These are phyloP conservation scores for Isatis lusitanica DNA, from an alignment of 441 rosid genomes.

Conservation along the genomic window DNA sequence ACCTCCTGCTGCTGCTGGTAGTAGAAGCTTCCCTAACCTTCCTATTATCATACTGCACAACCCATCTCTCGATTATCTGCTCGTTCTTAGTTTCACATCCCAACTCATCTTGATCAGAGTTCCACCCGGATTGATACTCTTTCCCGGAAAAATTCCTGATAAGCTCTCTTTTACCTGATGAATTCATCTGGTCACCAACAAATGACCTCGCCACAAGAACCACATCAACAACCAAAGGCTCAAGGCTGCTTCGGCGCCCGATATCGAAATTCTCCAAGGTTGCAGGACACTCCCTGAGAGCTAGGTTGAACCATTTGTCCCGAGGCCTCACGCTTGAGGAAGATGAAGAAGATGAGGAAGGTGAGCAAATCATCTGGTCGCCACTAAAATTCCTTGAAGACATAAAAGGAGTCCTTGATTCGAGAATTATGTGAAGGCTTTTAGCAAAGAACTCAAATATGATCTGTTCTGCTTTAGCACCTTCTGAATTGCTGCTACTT, in stretches of 20 bases:
- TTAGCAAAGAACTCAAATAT: constrained; percentile 85
- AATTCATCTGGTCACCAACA: constrained; percentile 48
- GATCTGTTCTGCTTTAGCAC: constrained; percentile 74
- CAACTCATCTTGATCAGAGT: constrained; percentile 65
- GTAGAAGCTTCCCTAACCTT: constrained; percentile 55
- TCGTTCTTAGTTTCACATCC: constrained; percentile 53
- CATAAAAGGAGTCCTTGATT: constrained; percentile 76
- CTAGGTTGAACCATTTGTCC: constrained; percentile 91
- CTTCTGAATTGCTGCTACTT: constrained; percentile 56
- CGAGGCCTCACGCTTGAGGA: constrained; percentile 83
- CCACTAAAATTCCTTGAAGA: constrained; percentile 79
- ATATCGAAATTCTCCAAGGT: constrained; percentile 75
- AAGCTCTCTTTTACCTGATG: constrained; percentile 51
- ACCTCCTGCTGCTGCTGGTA: constrained; percentile 52
- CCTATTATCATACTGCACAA: constrained; percentile 73
- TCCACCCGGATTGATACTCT: constrained; percentile 54
- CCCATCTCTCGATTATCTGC: constrained; percentile 91
- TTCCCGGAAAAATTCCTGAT: constrained; percentile 52
- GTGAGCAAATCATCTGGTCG: constrained; percentile 69
- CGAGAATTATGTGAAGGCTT: constrained; percentile 85
- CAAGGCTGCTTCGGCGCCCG: constrained; percentile 64
- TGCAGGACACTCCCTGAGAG: constrained; percentile 83
- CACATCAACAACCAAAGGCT: constrained; percentile 83
- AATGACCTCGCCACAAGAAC: constrained; percentile 63
- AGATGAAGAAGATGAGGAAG: constrained; percentile 81